These are phyloP conservation scores for Silene coronaria DNA, from an alignment of 179 eudicot genomes.

Conservation along the genomic window DNA sequence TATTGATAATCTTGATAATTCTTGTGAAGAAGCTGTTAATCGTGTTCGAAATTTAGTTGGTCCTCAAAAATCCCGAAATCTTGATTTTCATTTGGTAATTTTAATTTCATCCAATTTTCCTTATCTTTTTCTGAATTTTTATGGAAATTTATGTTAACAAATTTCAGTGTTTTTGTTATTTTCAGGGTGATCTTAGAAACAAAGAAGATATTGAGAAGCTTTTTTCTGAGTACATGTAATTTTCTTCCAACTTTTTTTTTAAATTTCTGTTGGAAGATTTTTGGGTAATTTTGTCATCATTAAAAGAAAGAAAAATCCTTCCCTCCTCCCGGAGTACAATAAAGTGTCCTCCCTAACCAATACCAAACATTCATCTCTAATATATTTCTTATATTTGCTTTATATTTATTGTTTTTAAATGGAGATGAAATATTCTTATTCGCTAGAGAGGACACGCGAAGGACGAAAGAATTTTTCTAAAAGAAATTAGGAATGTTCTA, in stretches of 20 bases:
- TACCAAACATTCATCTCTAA: too few relatives aligned
- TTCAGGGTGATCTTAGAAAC: slow-evolving; percentile 86
- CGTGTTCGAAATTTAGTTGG: slow-evolving; percentile 51
- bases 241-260: neutral
- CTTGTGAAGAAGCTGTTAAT: slow-evolving; percentile 54
- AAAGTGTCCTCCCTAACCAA: too few relatives aligned
- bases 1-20: slow-evolving; percentile 74
- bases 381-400: too few relatives aligned
- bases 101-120: neutral
- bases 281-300: too few relatives aligned
- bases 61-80: slow-evolving; percentile 45
- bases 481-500: too few relatives aligned
- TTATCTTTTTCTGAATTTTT: neutral
- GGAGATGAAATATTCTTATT: too few relatives aligned
- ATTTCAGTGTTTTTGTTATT: neutral
- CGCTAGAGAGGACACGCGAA: too few relatives aligned
- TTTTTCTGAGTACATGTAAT: slow-evolving; percentile 53
- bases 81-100: slow-evolving; percentile 58
- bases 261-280: neutral
- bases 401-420: too few relatives aligned
- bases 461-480: too few relatives aligned
- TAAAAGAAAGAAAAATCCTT: too few relatives aligned
- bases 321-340: too few relatives aligned
- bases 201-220: slow-evolving; percentile 69
- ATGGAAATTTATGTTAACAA: neutral